phyloP scores from a whole-genome alignment of 1,284 basidiomycete species.

The Phlebopus sp. region DNA sequence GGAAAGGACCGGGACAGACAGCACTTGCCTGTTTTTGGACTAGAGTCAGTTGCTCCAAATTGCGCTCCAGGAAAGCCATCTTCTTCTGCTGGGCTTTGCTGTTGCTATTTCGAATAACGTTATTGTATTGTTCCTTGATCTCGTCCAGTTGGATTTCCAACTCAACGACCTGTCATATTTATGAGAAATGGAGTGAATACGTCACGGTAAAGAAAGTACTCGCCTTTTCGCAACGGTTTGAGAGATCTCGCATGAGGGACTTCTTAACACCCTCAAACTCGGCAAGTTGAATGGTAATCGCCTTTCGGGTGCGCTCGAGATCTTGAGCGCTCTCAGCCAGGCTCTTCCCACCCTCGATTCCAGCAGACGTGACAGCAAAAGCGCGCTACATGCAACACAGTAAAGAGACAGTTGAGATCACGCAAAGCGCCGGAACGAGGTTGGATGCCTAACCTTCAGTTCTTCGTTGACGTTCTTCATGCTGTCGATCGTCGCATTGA shows the following conservation, averaged over 20 bases:
- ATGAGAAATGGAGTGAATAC: slow-evolving; percentile 5
- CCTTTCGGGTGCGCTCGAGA: slow-evolving; percentile 94
- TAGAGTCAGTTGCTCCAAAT: slow-evolving; percentile 91
- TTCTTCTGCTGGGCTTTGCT: slow-evolving; percentile 99
- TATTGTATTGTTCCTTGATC: slow-evolving; percentile 98
- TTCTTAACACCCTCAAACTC: slow-evolving; percentile 99
- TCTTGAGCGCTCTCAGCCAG: slow-evolving; percentile 96
- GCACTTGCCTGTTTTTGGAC: slow-evolving; percentile 90
- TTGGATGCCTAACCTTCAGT: slow-evolving; percentile 69
- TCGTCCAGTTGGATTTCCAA: slow-evolving; percentile 99
- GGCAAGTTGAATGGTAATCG: slow-evolving; percentile 93
- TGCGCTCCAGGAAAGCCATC: slow-evolving; percentile 98
- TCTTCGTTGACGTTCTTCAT: slow-evolving; percentile 98
- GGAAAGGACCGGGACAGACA: not conserved
- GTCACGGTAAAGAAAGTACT: slow-evolving; percentile 17
- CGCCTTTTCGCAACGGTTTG: slow-evolving; percentile 99
- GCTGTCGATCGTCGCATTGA: slow-evolving; percentile 87
- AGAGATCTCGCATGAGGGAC: slow-evolving; percentile 96
- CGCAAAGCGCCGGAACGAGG: not conserved
- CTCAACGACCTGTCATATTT: slow-evolving; percentile 81
- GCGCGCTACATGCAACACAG: slow-evolving; percentile 65
- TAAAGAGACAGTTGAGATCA: slow-evolving; percentile 9
- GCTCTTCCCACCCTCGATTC: slow-evolving; percentile 94
- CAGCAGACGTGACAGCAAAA: slow-evolving; percentile 94
- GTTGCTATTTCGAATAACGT: slow-evolving; percentile 96